A percentile compares a stretch with the other conserved stretches of the same genome.
Conservation (phyloP, 352 stramenopile genomes). For the Stramenopiles sp. region DNA sequence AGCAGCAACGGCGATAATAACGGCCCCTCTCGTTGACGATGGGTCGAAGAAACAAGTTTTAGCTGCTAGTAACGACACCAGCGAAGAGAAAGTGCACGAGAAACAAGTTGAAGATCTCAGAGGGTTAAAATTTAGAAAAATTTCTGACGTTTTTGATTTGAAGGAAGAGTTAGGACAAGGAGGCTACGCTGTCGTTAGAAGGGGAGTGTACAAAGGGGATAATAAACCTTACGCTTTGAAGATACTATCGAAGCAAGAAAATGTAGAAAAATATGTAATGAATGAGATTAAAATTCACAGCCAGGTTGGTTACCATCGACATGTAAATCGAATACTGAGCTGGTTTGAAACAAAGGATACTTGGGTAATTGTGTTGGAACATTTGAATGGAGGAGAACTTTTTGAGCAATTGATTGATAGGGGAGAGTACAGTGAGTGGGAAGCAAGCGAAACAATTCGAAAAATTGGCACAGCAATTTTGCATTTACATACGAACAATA, state of each 20-base stretch:
- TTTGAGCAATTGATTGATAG: constrained; percentile 72
- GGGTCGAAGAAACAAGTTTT: no score
- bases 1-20: no score
- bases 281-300: neutral
- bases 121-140: no score
- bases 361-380: constrained; percentile 68
- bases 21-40: no score
- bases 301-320: constrained; percentile 31
- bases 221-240: neutral
- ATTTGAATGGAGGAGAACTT: constrained; percentile 63
- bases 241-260: neutral
- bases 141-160: no score
- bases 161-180: neutral
- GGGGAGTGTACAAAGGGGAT: neutral
- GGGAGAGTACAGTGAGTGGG: constrained; percentile 47
- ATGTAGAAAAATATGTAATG: neutral
- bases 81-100: no score
- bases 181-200: neutral
- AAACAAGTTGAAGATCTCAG: no score
- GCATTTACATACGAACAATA: constrained; percentile 56
- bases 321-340: constrained; percentile 62
- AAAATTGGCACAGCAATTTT: constrained; percentile 49
- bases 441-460: constrained; percentile 41
- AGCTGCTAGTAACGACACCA: no score
- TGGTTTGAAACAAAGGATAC: constrained; percentile 46